Evolutionary conservation across 768 basidiomycete genomes (phyloP).

Genomic region (Termitomyces sp.): DNA sequence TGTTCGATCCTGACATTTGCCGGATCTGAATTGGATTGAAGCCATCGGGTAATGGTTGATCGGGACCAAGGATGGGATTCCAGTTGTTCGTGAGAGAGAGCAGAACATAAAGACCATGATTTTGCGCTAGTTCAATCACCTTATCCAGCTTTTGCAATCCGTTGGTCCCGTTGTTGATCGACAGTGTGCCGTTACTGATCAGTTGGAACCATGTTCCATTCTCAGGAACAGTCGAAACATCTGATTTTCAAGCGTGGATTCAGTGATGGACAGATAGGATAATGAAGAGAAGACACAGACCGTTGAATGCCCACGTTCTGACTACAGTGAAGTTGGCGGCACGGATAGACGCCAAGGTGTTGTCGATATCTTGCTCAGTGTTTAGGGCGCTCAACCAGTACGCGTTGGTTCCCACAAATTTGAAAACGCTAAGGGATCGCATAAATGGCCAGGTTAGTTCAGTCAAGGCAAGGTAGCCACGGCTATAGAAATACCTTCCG

Average conservation of each 20-base stretch:
- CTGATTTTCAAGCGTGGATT: conserved; percentile 19
- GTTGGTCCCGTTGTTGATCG: conserved; percentile 56
- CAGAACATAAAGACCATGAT: conserved; percentile 49
- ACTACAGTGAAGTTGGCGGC: conserved; percentile 54
- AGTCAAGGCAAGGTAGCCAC: not conserved
- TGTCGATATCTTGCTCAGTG: conserved; percentile 49
- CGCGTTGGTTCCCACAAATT: conserved; percentile 49
- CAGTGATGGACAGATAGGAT: not conserved
- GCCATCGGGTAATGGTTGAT: conserved; percentile 24
- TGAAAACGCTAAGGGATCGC: conserved; percentile 19
- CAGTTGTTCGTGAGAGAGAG: conserved; percentile 61
- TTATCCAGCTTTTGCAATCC: conserved; percentile 64
- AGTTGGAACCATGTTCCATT: conserved; percentile 66
- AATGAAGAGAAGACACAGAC: conserved; percentile 24
- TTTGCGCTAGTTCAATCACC: conserved; percentile 48
- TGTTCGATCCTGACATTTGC: conserved; percentile 17
- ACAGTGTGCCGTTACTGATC: conserved; percentile 46
- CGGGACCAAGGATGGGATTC: conserved; percentile 25
- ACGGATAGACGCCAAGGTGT: conserved; percentile 55
- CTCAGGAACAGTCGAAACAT: conserved; percentile 47
- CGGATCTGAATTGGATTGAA: conserved; percentile 43
- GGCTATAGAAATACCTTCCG: conserved; percentile 36
- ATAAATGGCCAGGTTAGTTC: conserved; percentile 3
- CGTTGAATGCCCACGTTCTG: conserved; percentile 73
- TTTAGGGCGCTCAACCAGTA: conserved; percentile 65